These are phyloP conservation scores for Mycena belliarum DNA, from an alignment of 768 basidiomycete species.

Conservation along the genomic window DNA sequence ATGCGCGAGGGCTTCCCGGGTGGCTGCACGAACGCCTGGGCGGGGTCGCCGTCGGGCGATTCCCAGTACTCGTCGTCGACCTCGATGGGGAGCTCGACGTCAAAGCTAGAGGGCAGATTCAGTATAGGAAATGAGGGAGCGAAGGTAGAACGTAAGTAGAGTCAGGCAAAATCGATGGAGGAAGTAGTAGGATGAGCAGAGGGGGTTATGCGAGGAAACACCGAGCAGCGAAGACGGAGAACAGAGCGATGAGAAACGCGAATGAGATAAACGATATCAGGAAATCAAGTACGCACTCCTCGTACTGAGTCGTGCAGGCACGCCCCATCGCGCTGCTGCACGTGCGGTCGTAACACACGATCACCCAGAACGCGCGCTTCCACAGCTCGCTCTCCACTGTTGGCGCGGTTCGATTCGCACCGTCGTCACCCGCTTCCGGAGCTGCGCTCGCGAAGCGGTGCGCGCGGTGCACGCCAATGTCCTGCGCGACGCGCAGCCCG, in stretches of 20 bases:
- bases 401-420: too few relatives aligned
- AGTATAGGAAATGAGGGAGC: background rate
- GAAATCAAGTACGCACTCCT: conserved; percentile 49
- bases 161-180: too few relatives aligned
- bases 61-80: conserved; percentile 59
- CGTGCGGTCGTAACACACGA: background rate
- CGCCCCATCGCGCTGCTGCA: conserved; percentile 48
- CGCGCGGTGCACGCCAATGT: conserved; percentile 21
- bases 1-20: conserved; percentile 39
- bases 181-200: too few relatives aligned
- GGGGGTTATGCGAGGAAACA: too few relatives aligned
- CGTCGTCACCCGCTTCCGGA: too few relatives aligned
- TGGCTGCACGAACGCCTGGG: conserved; percentile 49
- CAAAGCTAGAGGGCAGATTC: conserved; percentile 37
- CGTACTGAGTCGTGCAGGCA: conserved; percentile 56
- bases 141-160: too few relatives aligned
- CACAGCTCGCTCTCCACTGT: background rate
- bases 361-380: background rate
- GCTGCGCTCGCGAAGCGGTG: conserved; percentile 18
- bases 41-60: conserved; percentile 34
- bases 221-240: too few relatives aligned
- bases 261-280: too few relatives aligned
- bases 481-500: conserved; percentile 10
- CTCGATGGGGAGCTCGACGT: conserved; percentile 50
- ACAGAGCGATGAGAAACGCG: too few relatives aligned